Evolutionary conservation across 371 early-diverging fungal species (phyloP), one percentile per base, ranked within the genome.

Genomic region (Rhizopus arrhizus): DNA sequence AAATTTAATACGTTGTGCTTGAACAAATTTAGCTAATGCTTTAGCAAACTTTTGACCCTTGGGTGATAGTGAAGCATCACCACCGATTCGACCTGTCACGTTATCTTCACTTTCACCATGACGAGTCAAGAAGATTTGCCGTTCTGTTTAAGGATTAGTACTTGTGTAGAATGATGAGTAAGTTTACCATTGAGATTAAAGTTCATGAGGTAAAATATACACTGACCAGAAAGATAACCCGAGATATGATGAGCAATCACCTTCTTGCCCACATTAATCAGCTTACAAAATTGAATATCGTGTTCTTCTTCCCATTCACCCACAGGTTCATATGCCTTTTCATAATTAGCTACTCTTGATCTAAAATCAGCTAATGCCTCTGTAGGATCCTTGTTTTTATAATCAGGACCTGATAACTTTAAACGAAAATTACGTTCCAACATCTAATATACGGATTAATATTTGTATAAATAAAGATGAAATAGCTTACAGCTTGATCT

Each of bases 141-240:
- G 79, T 51, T 88, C 83, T 74, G 80, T 28, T 7, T 41, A 35
- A 16, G 16, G 22, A 35, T 35, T 5, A 53, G 32, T 46, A 16
- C 11, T 40, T 34, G 11, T 40, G 4, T 53, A 22, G 15, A 32
- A 7, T 36, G 4, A 10, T 40, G 63, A n/a, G 11, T 15, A 4
- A 13, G 43, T 11, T 70, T 70, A 73, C 83, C 80, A 53, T 65
- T 75, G 10, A 88, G 67, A 58, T 89, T 84, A 43, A 88, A 84
- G 66, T 89, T 89, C 94, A 93, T 93, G 46, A 95, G 67, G 62
- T 93, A 95, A 63, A 93, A 93, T 42, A 95, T 89, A 55, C 91
- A 89, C 64, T 93, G 94, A 3, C 89, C 87, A 8, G 85, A 80
- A 4, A 93, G 70, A 65, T 89, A 95, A 40, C 94, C 93, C 50